phyloP scores from a whole-genome alignment of 2,329 filamentous ascomycete species.

The Aureobasidium uvarum region DNA sequence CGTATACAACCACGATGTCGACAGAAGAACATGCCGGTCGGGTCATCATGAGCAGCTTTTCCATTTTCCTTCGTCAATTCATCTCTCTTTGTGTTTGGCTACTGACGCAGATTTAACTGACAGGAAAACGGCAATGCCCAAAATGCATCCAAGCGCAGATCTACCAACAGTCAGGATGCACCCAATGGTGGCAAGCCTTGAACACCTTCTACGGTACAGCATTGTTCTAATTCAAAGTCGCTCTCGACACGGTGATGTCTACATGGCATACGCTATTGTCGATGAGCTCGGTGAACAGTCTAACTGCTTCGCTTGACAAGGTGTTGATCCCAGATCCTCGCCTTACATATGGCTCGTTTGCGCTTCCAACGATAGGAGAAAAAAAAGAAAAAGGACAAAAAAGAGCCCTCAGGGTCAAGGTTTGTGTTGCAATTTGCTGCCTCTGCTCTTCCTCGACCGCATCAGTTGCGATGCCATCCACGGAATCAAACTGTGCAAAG shows the following conservation, averaged over 20 bases:
- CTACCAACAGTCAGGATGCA: constrained; percentile 17
- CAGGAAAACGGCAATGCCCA: constrained; percentile 16
- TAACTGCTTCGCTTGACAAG: background rate
- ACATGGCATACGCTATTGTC: background rate
- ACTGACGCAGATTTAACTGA: constrained; percentile 11
- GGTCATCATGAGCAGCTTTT: background rate
- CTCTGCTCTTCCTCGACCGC: background rate
- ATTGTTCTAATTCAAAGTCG: background rate
- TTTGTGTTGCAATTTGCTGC: constrained; percentile 13
- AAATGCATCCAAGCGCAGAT: constrained; percentile 26
- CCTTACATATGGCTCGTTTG: background rate
- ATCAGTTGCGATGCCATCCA: background rate
- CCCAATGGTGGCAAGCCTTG: constrained; percentile 21
- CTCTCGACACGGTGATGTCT: background rate
- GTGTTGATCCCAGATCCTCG: background rate
- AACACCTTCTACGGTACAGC: background rate
- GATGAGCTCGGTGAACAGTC: background rate
- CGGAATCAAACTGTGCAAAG: background rate
- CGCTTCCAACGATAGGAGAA: background rate
- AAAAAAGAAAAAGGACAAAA: constrained; percentile 6
- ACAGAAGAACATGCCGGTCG: background rate
- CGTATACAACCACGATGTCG: constrained; percentile 34
- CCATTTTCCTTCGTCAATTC: background rate
- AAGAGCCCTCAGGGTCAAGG: constrained; percentile 10
- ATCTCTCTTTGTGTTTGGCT: constrained; percentile 5